Evolutionary conservation across 129 eudicot genomes (phyloP), one percentile per base, ranked within the genome.

Genomic region (Apium graveolens): DNA sequence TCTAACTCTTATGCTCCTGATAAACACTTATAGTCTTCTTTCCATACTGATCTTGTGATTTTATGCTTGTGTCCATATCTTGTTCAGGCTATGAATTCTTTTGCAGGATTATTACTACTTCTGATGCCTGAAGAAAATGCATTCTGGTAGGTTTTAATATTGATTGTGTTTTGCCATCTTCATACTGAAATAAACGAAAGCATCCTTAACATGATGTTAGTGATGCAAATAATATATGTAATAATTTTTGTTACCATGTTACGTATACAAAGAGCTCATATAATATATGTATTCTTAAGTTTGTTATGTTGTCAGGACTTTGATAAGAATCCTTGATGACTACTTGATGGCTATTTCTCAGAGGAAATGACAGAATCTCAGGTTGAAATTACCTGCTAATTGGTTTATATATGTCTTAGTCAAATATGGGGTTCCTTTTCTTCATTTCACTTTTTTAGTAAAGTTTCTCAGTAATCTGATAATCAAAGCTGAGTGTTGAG

Each of bases 61-160:
- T 60, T 26, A n/a, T 16, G 5, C 68, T 60, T 11, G 68, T 60
- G 68, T 26, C 82, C 57, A 80, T 74, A 17, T 27, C 45, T 37
- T 60, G 7, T 81, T 80, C 89, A 95, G 96, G 99, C 99, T 57
- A 95, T 95, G 99, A 95, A 95, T 85, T 95, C 92, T 86, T 92
- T 95, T 74, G 97, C 97, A 21, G 99, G 99, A 35, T 81, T 95
- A 83, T 83, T 95, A 77, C 78, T 95, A 81, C 97, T 95, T 79
- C 82, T 95, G 86, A 95, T 95, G 99, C 97, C 99, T 5, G 96
- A 95, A 83, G 99, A 95, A 86, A 95, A 95, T 87, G 99, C 99
- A 80, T 95, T 95, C 79, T 95, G 99, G 99, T 95, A 81, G 88
- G 37, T 35, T 35, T 35, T 31, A 77, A 38, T 35, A 29, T 24